These are phyloP conservation scores for Talaromyces sp. DNA, from an alignment of 2,329 filamentous ascomycete species.

Conservation along the genomic window DNA sequence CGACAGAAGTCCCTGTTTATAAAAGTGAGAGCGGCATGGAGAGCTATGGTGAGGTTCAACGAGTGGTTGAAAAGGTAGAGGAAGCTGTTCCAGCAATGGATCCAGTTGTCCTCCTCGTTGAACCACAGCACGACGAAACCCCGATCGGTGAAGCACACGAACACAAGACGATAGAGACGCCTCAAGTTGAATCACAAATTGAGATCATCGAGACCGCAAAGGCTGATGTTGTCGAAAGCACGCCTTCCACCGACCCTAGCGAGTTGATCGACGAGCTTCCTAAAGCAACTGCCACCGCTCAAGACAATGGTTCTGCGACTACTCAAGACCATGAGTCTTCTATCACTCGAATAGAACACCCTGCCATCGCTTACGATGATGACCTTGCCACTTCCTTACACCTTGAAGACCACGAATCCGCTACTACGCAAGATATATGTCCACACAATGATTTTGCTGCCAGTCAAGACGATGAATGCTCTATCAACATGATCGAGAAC, in stretches of 20 bases:
- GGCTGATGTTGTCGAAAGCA: not conserved
- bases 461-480: not conserved
- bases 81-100: not conserved
- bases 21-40: conserved; percentile 9
- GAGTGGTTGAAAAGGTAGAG: conserved; percentile 13
- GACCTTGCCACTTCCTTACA: not conserved
- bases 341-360: not conserved
- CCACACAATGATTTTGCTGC: not conserved
- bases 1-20: conserved; percentile 14
- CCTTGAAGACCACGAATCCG: not conserved
- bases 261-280: too few relatives aligned
- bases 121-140: not conserved
- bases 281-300: not conserved
- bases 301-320: not conserved
- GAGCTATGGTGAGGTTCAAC: conserved; percentile 12
- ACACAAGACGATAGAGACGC: not conserved
- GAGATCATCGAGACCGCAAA: not conserved
- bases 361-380: not conserved
- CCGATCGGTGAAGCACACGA: not conserved
- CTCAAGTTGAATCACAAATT: not conserved
- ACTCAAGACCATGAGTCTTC: not conserved
- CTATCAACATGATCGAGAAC: not conserved
- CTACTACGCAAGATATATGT: not conserved
- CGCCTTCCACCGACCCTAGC: not conserved
- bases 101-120: not conserved